Base-by-base conservation (phyloP, 345 rosid genomes). In the Salix suchowensis region DNA sequence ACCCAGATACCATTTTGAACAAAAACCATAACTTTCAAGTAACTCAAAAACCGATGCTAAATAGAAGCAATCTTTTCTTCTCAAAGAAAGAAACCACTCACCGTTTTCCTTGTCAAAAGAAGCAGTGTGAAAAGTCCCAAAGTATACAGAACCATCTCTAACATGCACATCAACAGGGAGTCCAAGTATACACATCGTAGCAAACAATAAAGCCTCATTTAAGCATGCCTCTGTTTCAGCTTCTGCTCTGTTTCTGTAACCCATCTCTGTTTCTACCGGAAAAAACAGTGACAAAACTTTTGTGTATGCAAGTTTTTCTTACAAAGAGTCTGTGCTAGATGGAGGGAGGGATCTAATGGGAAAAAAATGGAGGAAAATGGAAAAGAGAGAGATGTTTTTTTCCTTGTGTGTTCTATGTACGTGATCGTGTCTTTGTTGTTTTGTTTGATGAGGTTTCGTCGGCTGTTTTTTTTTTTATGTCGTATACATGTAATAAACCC, bases 51-150 rank as follows among this genome's bases (percentile, higher is more conserved):
- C 23, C 14, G 64, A 11, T 26, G n/a, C 18, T 32, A 62, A 70
- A 34, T 18, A 15, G 55, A 40, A 10, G 48, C 24, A 65, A 70
- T 9, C 2, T 9, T 58, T 58, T n/a, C 28, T 23, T 8, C 24
- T 58, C 28, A 10, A 11, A 70, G 42, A 8, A 13, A 18, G 36
- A 36, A 34, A 62, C 5, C 5, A 4, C 81, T 36, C 67, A 88
- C 95, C 91, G 37, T 80, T 86, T n/a, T 79, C 89, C 68, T 87
- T 84, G 37, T 89, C 92, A 70, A 88, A 79, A 76, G 93, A 92
- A 60, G 95, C 95, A 69, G 98, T 90, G 85, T 89, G 87, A 82
- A 91, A 90, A 74, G 85, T 77, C 24, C 98, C 98, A 54, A 97
- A 90, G 54, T 82, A 91, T 50, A 90, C 87, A 48, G 98, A 91